Percentiles rank a stretch among this genome's conserved stretches.
These are phyloP conservation scores for Saccharata proteae DNA, from an alignment of 2,329 filamentous ascomycete genomes.

Conservation along the genomic window DNA sequence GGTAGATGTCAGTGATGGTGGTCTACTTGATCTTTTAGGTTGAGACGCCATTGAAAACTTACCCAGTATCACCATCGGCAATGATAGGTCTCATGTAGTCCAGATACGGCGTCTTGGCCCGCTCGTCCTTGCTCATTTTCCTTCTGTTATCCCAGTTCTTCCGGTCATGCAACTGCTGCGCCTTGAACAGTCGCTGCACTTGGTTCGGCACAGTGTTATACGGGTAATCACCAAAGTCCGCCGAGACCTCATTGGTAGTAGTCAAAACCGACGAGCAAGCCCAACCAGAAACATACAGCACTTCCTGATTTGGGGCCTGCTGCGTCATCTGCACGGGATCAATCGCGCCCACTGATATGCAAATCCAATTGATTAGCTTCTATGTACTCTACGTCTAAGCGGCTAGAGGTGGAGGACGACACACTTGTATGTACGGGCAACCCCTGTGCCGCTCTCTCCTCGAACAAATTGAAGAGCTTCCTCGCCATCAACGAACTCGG, in stretches of 20 bases:
- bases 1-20: too few species aligned
- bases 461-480: conserved; percentile 84
- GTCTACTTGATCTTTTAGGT: too few species aligned
- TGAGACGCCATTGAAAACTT: conserved; percentile 1
- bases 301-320: conserved; percentile 89
- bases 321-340: conserved; percentile 99
- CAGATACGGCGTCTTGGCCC: conserved; percentile 64
- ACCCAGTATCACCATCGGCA: conserved; percentile 87
- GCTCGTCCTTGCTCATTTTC: conserved; percentile 62
- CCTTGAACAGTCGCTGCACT: conserved; percentile 90
- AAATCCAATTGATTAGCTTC: conserved; percentile 1
- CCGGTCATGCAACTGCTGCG: conserved; percentile 91
- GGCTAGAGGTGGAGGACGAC: conserved; percentile 19
- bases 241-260: conserved; percentile 90
- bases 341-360: conserved; percentile 71
- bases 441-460: conserved; percentile 62
- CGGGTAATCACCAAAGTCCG: conserved; percentile 96
- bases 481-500: conserved; percentile 89
- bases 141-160: conserved; percentile 84
- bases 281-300: conserved; percentile 94
- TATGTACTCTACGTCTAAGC: neutral
- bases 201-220: conserved; percentile 99
- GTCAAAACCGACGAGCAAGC: conserved; percentile 90
- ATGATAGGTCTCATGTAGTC: conserved; percentile 94
- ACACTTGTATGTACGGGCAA: conserved; percentile 87